These are phyloP conservation scores for Cichorium intybus DNA, from an alignment of 140 eudicot species.

Conservation along the genomic window DNA sequence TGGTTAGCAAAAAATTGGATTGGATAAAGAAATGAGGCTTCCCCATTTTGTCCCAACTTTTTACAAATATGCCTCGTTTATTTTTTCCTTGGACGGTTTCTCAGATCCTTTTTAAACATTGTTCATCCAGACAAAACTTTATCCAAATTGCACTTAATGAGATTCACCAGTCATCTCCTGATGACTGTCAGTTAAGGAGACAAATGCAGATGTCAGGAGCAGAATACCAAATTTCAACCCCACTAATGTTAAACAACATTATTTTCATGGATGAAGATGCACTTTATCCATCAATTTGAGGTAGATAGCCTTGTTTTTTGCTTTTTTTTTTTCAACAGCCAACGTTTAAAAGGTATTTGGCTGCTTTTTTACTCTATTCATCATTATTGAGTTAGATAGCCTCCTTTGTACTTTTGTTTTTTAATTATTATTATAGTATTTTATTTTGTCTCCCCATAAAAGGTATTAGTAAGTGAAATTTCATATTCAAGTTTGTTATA, in stretches of 20 bases:
- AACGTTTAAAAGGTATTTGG: conserved; percentile 2
- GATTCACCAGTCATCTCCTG: conserved; percentile 10
- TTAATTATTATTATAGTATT: too few species aligned
- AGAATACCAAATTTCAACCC: conserved; percentile 7
- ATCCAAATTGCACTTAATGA: neutral
- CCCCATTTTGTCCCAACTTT: neutral
- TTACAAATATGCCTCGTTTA: too few species aligned
- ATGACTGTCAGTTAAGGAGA: conserved; percentile 15
- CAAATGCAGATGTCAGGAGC: conserved; percentile 12
- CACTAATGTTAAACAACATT: conserved; percentile 9
- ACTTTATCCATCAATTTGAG: conserved; percentile 7
- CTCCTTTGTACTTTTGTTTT: conserved; percentile 19
- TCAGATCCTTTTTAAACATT: neutral
- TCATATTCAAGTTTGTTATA: too few species aligned
- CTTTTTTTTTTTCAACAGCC: conserved; percentile 7
- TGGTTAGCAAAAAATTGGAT: too few species aligned
- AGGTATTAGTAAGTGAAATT: too few species aligned
- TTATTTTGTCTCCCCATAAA: too few species aligned
- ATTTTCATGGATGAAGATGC: conserved; percentile 2
- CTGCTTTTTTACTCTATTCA: conserved; percentile 16
- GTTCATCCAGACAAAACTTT: too few species aligned
- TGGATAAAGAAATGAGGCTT: neutral
- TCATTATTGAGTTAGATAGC: conserved; percentile 15
- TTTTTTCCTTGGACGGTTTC: neutral
- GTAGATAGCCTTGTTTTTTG: conserved; percentile 11